Base-by-base conservation (phyloP, 768 basidiomycete species). In the Pulveroboletus sp. region DNA sequence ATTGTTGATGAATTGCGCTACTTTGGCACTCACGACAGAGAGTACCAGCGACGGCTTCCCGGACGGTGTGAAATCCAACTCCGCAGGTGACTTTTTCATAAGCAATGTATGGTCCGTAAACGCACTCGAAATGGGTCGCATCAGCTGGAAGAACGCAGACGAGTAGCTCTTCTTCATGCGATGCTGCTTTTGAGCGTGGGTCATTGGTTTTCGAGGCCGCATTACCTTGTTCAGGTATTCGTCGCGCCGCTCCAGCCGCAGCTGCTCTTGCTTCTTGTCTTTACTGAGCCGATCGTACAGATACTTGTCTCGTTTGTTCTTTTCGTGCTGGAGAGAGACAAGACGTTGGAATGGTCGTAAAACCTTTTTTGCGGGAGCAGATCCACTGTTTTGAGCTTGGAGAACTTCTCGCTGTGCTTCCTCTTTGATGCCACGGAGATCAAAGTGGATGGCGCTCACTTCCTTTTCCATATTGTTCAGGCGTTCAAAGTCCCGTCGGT, bases 101-200 rank as follows among this genome's bases (percentile, higher is more conserved):
- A 55, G 46, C 46, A 68, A 46, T 26, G 76, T 73, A 43, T 86
- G 83, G 39, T 83, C 79, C 17, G 82, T 82, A 61, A 92, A 92
- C 2, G 90, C 90, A 53, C 82, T 90, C 14, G 90, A 93, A 45
- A 91, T 83, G 2, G 89, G 90, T n/a, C 89, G 79, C 84, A 91
- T 91, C 70, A 91, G 76, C 58, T 82, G 85, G 69, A 91, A 77
- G 67, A 92, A 86, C 5, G 86, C 84, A 1, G 83, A 74, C 17
- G 79, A 90, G 75, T 90, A 86, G 72, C 87, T 90, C 70, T 89
- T 88, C 77, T 91, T 91, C 68, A 84, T 82, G n/a, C 87, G 77
- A 54, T 89, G 86, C 49, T 85, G 84, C 67, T 89, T 88, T 61
- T 80, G 80, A n/a, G 69, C 72, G 5, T 75, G 64, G 0, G 73